Evolutionary conservation across 805 yeast genomes (phyloP), one percentile per base, ranked within the genome.

Genomic region (Naumovozyma dairenensis): DNA sequence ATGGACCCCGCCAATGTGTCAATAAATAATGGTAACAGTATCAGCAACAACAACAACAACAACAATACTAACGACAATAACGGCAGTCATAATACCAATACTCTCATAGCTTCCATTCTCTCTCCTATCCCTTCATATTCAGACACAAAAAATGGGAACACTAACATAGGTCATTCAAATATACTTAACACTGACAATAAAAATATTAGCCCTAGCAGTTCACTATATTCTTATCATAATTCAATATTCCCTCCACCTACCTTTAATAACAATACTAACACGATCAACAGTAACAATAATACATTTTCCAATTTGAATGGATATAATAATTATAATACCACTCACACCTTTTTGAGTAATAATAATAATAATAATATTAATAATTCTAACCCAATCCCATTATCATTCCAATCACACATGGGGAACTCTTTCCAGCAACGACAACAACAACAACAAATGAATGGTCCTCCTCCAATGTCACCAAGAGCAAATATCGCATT

Each of bases 401-500:
- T 32, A 19, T 32, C 19, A n/a, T n/a, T n/a, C n/a, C n/a, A n/a
- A n/a, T n/a, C n/a, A n/a, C n/a, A n/a, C n/a, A n/a, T n/a, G n/a
- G n/a, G n/a, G n/a, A n/a, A n/a, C n/a, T n/a, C n/a, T n/a, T n/a
- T n/a, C n/a, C n/a, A n/a, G n/a, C n/a, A n/a, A n/a, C n/a, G n/a
- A n/a, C n/a, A n/a, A n/a, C n/a, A n/a, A n/a, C n/a, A n/a, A n/a
- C n/a, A n/a, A n/a, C n/a, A n/a, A n/a, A n/a, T n/a, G n/a, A 7
- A 6, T 17, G 16, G 13, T 21, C 29, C 7, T 41, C 42, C 14
- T 6, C 45, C 43, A 25, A 33, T 37, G 9, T 39, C 45, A 25
- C 48, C 48, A 4, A 35, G 46, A 15, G 39, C 55, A n/a, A 53
- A 44, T 31, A 31, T 51, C 27, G 52, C 57, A 3, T 48, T 48